Evolutionary conservation across 805 yeast genomes (phyloP).

Genomic region (Candida pini): DNA sequence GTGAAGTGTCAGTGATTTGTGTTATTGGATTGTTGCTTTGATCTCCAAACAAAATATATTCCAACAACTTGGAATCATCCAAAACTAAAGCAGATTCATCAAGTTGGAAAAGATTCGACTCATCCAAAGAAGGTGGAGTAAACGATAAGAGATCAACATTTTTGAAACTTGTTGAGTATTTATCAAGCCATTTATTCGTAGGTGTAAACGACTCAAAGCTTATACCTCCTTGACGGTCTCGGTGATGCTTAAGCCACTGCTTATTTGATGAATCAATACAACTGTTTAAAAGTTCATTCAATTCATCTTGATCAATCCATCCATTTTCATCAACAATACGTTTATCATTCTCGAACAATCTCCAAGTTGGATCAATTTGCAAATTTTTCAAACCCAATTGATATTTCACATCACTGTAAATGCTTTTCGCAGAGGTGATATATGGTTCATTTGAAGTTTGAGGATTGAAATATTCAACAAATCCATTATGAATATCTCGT

Average conservation of each 20-base stretch:
- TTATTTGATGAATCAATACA: slow-evolving; percentile 20
- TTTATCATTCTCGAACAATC: slow-evolving; percentile 20
- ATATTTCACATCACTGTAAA: slow-evolving; percentile 53
- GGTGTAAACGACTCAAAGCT: slow-evolving; percentile 22
- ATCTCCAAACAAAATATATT: slow-evolving; percentile 10
- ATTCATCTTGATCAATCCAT: slow-evolving; percentile 41
- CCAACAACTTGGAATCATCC: slow-evolving; percentile 6
- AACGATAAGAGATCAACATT: slow-evolving; percentile 13
- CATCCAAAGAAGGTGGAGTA: slow-evolving; percentile 7
- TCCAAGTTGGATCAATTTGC: slow-evolving; percentile 22
- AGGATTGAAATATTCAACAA: neutral
- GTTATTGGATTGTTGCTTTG: neutral
- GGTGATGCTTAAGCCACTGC: slow-evolving; percentile 12
- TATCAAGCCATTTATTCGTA: slow-evolving; percentile 17
- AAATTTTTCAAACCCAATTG: slow-evolving; percentile 42
- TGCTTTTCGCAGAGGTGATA: slow-evolving; percentile 44
- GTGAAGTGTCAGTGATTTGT: too few species aligned
- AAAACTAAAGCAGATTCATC: too few species aligned
- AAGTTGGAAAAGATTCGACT: slow-evolving; percentile 3
- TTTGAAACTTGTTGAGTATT: slow-evolving; percentile 29
- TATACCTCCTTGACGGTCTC: slow-evolving; percentile 8
- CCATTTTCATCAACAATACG: slow-evolving; percentile 19
- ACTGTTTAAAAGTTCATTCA: slow-evolving; percentile 28
- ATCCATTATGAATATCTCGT: slow-evolving; percentile 44
- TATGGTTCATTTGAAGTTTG: slow-evolving; percentile 16